A percentile compares a stretch with the other conserved stretches of the same genome.
Evolutionary conservation across 2,329 filamentous ascomycete genomes (phyloP).

Genomic region (Epicoccum nigrum): DNA sequence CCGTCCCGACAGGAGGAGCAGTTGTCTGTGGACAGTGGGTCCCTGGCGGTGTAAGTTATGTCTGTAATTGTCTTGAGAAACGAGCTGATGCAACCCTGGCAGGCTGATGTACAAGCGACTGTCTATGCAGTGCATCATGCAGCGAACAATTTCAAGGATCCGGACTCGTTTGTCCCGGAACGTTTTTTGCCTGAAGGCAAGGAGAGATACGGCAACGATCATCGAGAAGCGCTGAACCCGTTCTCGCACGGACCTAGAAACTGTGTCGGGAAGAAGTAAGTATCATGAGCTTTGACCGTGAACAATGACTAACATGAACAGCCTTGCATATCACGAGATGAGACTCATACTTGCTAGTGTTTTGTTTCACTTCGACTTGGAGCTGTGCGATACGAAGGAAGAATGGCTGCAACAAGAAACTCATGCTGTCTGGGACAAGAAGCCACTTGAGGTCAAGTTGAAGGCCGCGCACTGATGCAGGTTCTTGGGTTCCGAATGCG

Average conservation of each 20-base stretch:
- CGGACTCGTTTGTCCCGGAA: conserved; percentile 49
- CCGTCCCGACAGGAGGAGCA: not conserved
- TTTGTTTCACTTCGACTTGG: not conserved
- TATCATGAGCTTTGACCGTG: not conserved
- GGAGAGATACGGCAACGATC: conserved; percentile 16
- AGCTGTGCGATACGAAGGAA: not conserved
- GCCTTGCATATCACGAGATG: not conserved
- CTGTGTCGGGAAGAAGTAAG: conserved; percentile 48
- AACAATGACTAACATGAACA: not conserved
- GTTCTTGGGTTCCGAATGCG: conserved; percentile 17
- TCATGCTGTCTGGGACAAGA: not conserved
- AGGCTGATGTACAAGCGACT: not conserved
- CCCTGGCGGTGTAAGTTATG: not conserved
- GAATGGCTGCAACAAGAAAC: not conserved
- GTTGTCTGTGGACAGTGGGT: not conserved
- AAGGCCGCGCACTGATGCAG: not conserved
- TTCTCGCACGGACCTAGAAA: conserved; percentile 42
- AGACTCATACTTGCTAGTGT: not conserved
- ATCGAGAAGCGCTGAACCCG: not conserved
- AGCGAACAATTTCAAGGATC: conserved; percentile 44
- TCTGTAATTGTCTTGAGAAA: not conserved
- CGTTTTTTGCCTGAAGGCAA: conserved; percentile 42
- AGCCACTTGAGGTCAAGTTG: not conserved
- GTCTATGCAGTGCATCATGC: not conserved
- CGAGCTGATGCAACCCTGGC: not conserved